Conservation (phyloP, 352 stramenopile genomes). For the Heterotrichella gracilis region DNA sequence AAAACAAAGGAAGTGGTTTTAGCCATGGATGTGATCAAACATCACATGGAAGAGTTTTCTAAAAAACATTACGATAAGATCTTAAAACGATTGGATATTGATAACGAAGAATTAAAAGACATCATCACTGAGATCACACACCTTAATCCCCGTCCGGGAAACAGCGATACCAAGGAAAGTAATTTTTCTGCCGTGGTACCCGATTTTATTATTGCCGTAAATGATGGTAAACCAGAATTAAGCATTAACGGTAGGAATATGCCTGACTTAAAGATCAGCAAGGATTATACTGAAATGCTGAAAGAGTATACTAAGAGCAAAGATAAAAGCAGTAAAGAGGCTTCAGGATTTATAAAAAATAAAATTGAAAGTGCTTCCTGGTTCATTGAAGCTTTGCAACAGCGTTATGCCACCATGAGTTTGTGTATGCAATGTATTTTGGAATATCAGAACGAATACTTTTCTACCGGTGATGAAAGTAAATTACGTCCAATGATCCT, state of each 20-base stretch:
- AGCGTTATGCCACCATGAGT: neutral
- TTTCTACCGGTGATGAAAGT: neutral
- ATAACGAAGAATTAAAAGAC: constrained; percentile 8
- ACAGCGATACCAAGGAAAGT: neutral
- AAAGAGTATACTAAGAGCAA: constrained; percentile 6
- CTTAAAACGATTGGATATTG: neutral
- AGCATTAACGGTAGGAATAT: constrained; percentile 5
- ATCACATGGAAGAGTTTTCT: neutral
- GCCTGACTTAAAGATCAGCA: neutral
- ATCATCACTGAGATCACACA: neutral
- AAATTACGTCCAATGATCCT: neutral
- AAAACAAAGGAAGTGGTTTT: neutral
- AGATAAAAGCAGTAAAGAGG: neutral
- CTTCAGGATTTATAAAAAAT: neutral
- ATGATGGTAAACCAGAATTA: neutral
- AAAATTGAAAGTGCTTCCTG: neutral
- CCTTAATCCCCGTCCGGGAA: neutral
- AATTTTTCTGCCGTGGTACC: neutral
- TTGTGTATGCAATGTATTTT: neutral
- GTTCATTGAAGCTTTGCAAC: neutral
- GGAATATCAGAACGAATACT: constrained; percentile 1
- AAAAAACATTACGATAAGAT: constrained; percentile 10
- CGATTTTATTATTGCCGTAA: neutral
- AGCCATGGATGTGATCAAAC: neutral
- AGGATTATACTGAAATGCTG: neutral